phyloP scores from a whole-genome alignment of 2,329 filamentous ascomycete species.

The Cercospora nicotianae region DNA sequence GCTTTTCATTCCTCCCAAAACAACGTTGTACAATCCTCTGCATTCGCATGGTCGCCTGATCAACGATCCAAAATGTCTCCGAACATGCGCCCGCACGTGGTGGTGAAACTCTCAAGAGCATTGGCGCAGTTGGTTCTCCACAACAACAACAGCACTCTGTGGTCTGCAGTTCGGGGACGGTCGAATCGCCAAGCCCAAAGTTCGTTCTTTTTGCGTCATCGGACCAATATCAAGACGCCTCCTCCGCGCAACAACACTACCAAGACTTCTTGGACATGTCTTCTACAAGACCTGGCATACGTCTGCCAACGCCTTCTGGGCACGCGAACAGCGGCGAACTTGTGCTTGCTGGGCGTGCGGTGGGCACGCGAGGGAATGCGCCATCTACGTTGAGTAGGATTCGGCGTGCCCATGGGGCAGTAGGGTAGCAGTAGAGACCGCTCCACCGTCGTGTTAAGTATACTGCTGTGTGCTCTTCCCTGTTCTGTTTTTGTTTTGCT shows the following conservation, averaged over 20 bases:
- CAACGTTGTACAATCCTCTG: too few species aligned
- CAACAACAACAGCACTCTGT: background rate
- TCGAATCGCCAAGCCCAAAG: slow-evolving; percentile 8
- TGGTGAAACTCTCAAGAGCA: slow-evolving; percentile 4
- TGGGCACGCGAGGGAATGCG: slow-evolving; percentile 6
- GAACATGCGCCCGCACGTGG: slow-evolving; percentile 5
- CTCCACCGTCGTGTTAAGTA: slow-evolving; percentile 6
- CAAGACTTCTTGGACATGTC: slow-evolving; percentile 21
- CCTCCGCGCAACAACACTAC: background rate
- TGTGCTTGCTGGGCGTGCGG: background rate
- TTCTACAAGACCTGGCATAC: slow-evolving; percentile 21
- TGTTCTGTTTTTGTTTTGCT: background rate
- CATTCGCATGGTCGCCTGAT: background rate
- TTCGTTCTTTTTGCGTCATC: slow-evolving; percentile 9
- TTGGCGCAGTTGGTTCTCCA: slow-evolving; percentile 3
- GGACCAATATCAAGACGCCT: background rate
- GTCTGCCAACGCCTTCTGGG: slow-evolving; percentile 20
- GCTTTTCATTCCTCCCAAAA: background rate
- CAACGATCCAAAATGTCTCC: background rate
- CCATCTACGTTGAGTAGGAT: slow-evolving; percentile 15
- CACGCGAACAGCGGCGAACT: slow-evolving; percentile 1
- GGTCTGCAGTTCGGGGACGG: background rate
- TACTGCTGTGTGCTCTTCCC: background rate
- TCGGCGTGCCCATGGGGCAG: background rate
- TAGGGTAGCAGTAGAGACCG: background rate